These are phyloP conservation scores for Citrullus mucosospermus DNA, from an alignment of 306 rosid species.

Conservation along the genomic window DNA sequence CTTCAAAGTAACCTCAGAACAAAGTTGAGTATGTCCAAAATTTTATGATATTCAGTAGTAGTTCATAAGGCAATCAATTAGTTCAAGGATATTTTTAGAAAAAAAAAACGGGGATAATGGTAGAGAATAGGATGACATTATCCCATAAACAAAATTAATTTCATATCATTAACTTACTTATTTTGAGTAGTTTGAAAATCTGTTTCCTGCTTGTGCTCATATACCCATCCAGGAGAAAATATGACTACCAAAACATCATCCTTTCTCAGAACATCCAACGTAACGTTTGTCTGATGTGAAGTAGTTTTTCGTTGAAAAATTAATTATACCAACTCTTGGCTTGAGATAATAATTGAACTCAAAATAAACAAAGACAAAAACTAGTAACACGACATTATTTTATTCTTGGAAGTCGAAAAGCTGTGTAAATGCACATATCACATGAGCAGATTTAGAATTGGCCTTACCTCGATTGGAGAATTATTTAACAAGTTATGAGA, in stretches of 20 bases:
- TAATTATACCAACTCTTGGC: background rate
- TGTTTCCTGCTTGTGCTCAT: constrained; percentile 64
- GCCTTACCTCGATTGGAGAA: background rate
- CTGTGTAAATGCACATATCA: background rate
- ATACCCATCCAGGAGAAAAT: constrained; percentile 95
- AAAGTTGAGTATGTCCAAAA: background rate
- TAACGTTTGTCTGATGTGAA: constrained; percentile 43
- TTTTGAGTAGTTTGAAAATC: constrained; percentile 74
- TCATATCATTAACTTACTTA: constrained; percentile 30
- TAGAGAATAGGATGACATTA: background rate
- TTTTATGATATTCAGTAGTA: background rate
- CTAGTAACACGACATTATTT: background rate
- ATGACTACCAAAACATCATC: constrained; percentile 66
- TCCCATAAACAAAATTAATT: background rate
- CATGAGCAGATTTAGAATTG: background rate
- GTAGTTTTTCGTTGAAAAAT: background rate
- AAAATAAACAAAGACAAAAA: background rate
- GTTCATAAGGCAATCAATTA: background rate
- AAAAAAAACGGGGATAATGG: background rate
- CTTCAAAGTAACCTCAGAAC: background rate
- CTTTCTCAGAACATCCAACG: constrained; percentile 61
- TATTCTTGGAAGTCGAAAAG: background rate
- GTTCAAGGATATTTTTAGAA: background rate
- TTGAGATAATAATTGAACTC: constrained; percentile 1
- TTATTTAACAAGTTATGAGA: background rate